A percentile compares a stretch with the other conserved stretches of the same genome.
These are phyloP conservation scores for Coemansia sp. DNA, from an alignment of 192 early-diverging fungal genomes.

Conservation along the genomic window DNA sequence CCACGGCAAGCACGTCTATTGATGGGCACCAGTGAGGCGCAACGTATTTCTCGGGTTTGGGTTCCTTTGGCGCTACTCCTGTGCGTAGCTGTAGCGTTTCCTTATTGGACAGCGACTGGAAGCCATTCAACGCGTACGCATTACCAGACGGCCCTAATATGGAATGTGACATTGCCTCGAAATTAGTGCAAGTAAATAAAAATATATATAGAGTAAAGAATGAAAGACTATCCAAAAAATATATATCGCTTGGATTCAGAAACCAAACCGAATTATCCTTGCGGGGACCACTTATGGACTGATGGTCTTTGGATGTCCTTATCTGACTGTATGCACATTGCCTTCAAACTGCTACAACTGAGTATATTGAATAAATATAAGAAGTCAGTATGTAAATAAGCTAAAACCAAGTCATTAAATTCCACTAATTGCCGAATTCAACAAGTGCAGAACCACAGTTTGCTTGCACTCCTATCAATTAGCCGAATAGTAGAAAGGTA, in stretches of 20 bases:
- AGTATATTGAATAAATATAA: no score
- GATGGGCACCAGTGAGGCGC: conserved; percentile 40
- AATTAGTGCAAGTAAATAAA: background rate
- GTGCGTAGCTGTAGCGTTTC: conserved; percentile 31
- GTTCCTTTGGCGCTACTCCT: conserved; percentile 20
- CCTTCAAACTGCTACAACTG: no score
- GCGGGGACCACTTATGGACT: background rate
- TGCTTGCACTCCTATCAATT: no score
- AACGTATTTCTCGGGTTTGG: conserved; percentile 10
- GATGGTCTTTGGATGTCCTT: background rate
- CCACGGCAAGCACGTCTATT: conserved; percentile 44
- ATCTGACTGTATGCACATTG: background rate
- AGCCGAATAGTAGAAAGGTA: no score
- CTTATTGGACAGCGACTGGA: conserved; percentile 38
- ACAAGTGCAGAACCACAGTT: no score
- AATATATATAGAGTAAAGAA: background rate
- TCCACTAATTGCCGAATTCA: no score
- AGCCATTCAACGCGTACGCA: conserved; percentile 19
- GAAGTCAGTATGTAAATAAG: no score
- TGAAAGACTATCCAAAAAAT: background rate
- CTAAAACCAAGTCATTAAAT: no score
- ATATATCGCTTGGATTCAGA: no score
- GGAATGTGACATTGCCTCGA: background rate
- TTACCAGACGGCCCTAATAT: background rate
- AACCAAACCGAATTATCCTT: background rate